Evolutionary conservation across 148 eudicot genomes (phyloP).

Genomic region (Amaranthus cruentus): DNA sequence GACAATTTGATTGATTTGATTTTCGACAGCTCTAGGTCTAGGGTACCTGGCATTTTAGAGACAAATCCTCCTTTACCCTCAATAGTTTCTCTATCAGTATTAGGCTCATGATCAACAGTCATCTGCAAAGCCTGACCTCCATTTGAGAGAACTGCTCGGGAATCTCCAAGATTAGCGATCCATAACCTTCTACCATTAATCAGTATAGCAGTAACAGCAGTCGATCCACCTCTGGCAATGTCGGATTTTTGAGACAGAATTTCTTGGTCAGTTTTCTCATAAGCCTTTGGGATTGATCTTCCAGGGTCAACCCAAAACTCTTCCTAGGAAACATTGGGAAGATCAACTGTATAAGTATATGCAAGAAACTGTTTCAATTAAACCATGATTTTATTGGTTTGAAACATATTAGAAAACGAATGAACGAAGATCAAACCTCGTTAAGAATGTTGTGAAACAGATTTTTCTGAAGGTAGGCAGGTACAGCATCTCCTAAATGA

Average conservation of each 20-base stretch:
- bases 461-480: conserved; percentile 47
- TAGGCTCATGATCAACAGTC: conserved; percentile 58
- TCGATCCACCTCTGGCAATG: conserved; percentile 53
- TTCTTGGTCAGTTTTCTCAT: conserved; percentile 49
- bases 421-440: conserved; percentile 35
- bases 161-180: conserved; percentile 59
- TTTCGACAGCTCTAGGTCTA: not conserved
- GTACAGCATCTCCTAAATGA: conserved; percentile 48
- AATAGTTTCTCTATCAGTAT: conserved; percentile 39
- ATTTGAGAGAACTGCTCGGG: conserved; percentile 51
- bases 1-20: too few relatives aligned
- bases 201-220: conserved; percentile 61
- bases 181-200: conserved; percentile 49
- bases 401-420: not conserved
- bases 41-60: conserved; percentile 56
- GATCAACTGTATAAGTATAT: not conserved
- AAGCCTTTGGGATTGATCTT: conserved; percentile 47
- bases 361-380: not conserved
- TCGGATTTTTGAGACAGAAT: conserved; percentile 42
- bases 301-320: conserved; percentile 57
- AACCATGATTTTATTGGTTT: not conserved
- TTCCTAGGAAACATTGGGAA: conserved; percentile 30
- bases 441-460: conserved; percentile 43
- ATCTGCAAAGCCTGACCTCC: conserved; percentile 50
- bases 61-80: conserved; percentile 59